Conservation (phyloP, 2,329 filamentous ascomycete genomes). For the Monosporascus ibericus region DNA sequence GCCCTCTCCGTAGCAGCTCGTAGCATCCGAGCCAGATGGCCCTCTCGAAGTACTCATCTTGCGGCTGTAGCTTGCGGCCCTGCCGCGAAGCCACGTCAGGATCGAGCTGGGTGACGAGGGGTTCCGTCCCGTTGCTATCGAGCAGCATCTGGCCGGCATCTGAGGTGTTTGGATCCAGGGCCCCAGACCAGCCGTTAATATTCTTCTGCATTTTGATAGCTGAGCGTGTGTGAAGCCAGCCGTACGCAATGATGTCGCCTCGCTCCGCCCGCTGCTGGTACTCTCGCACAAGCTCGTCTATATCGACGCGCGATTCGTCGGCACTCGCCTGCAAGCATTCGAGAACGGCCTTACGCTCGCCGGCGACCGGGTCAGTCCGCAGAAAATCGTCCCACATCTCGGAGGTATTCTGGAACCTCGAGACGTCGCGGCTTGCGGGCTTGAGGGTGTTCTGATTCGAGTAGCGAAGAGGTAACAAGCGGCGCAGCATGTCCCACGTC, state of each 20-base stretch:
- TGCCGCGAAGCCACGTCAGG: slow-evolving; percentile 86
- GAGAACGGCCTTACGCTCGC: slow-evolving; percentile 73
- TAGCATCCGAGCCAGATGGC: slow-evolving; percentile 93
- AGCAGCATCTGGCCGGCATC: slow-evolving; percentile 50
- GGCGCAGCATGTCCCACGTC: slow-evolving; percentile 80
- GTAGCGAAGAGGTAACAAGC: slow-evolving; percentile 67
- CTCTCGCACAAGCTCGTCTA: slow-evolving; percentile 70
- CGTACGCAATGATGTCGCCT: slow-evolving; percentile 76
- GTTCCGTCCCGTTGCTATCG: slow-evolving; percentile 53
- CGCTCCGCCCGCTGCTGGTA: slow-evolving; percentile 71
- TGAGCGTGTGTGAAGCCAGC: slow-evolving; percentile 87
- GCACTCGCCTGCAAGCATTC: slow-evolving; percentile 82
- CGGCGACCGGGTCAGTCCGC: slow-evolving; percentile 62
- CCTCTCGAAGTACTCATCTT: slow-evolving; percentile 84
- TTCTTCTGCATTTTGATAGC: slow-evolving; percentile 88
- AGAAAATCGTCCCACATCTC: slow-evolving; percentile 66
- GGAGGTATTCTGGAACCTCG: slow-evolving; percentile 21
- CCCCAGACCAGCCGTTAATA: slow-evolving; percentile 59
- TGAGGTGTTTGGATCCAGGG: slow-evolving; percentile 57
- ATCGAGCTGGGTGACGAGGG: slow-evolving; percentile 80
- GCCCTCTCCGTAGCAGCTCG: slow-evolving; percentile 84
- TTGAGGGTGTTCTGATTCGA: slow-evolving; percentile 28
- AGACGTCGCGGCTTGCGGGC: slow-evolving; percentile 28
- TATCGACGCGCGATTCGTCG: slow-evolving; percentile 56
- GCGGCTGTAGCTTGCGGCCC: slow-evolving; percentile 65